A percentile compares a stretch with the other conserved stretches of the same genome.
These are phyloP conservation scores for Penicillium capsulatum DNA, from an alignment of 2,329 filamentous ascomycete species.

Conservation along the genomic window DNA sequence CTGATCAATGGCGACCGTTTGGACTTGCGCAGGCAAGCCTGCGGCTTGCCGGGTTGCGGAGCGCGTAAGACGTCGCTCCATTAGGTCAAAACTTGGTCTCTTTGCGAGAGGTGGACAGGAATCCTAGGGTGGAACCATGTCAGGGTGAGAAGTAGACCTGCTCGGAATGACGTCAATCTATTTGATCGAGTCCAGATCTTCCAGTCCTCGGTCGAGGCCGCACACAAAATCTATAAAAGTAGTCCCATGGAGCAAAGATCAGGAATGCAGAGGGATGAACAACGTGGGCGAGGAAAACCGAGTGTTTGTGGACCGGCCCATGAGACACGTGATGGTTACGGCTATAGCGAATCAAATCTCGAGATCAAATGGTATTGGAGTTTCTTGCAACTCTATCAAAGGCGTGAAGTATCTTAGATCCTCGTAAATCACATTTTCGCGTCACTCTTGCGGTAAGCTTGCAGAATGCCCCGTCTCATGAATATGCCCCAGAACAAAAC, in stretches of 20 bases:
- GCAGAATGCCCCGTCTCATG: conserved; percentile 13
- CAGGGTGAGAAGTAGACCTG: background rate
- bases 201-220: too few species aligned
- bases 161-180: conserved; percentile 6
- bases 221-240: too few species aligned
- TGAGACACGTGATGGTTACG: background rate
- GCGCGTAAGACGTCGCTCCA: conserved; percentile 26
- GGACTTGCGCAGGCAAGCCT: conserved; percentile 10
- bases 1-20: background rate
- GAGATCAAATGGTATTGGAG: conserved; percentile 7
- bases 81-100: conserved; percentile 10
- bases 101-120: background rate
- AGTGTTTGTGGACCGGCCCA: background rate
- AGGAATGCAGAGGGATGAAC: too few species aligned
- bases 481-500: conserved; percentile 20
- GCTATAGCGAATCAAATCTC: background rate
- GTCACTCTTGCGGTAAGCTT: conserved; percentile 8
- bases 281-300: background rate
- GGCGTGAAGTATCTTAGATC: background rate
- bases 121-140: background rate
- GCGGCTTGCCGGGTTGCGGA: conserved; percentile 24
- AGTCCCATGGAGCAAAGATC: too few species aligned
- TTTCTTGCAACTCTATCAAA: background rate
- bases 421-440: conserved; percentile 10
- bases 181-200: too few species aligned